These are phyloP conservation scores for Tillandsia leiboldiana DNA, from an alignment of 176 grass and related monocot genomes.

Conservation along the genomic window DNA sequence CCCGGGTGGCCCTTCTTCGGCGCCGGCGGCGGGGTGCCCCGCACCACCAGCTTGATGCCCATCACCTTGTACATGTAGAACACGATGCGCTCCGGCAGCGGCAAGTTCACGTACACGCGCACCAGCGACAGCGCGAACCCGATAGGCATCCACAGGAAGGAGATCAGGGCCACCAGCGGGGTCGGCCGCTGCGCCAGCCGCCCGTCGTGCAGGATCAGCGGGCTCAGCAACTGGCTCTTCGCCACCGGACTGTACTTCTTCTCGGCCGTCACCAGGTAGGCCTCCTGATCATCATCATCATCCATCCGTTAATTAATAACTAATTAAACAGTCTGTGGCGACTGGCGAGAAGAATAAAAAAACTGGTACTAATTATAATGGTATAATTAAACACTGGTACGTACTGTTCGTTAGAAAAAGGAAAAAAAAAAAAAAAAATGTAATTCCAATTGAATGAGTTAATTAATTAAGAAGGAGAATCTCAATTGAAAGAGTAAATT, in stretches of 20 bases:
- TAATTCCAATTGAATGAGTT: too few species aligned
- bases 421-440: too few species aligned
- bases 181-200: constrained; percentile 67
- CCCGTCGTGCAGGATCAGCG: constrained; percentile 81
- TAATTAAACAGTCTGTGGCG: too few species aligned
- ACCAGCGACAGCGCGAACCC: constrained; percentile 70
- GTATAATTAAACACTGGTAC: too few species aligned
- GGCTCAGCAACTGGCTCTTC: constrained; percentile 54
- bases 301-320: too few species aligned
- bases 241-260: constrained; percentile 56
- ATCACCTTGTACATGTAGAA: constrained; percentile 90
- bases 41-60: constrained; percentile 85
- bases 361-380: too few species aligned
- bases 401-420: too few species aligned
- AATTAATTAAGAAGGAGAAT: too few species aligned
- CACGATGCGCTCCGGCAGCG: constrained; percentile 79
- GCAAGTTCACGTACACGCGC: constrained; percentile 86
- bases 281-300: constrained; percentile 34
- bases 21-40: constrained; percentile 54
- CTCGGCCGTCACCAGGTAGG: constrained; percentile 42
- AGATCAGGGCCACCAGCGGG: constrained; percentile 68
- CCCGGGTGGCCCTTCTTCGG: constrained; percentile 73
- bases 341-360: too few species aligned
- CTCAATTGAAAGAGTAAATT: too few species aligned
- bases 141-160: constrained; percentile 93